Evolutionary conservation across 2,329 filamentous ascomycete species (phyloP), one percentile per base, ranked within the genome.

Genomic region (Trichophyton verrucosum): DNA sequence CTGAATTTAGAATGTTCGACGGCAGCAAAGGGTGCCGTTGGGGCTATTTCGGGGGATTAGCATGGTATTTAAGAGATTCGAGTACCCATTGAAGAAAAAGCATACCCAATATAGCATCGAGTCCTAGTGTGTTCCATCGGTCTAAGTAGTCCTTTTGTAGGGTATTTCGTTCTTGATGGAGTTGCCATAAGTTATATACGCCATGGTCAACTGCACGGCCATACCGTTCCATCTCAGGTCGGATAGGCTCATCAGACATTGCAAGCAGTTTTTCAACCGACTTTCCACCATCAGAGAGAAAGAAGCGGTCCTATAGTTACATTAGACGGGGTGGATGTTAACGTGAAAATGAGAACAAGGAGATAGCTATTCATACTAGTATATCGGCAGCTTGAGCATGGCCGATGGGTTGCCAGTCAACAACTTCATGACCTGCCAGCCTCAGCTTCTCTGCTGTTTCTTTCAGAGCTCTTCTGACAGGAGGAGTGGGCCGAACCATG

Each of bases 401-500:
- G 13, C 75, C 71, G 0, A 80, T 81, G 0, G 83, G 82, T 1
- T 57, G 56, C 71, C 70, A 71, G 53, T 71, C 68, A 53, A 75
- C 68, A 27, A 75, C 68, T 62, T 73, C 71, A 62, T 76, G 74
- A 6, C 73, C 73, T 15, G 72, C 68, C 27, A 65, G 68, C 61
- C 68, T 68, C 5, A 75, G 66, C 2, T 71, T 71, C 49, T 66
- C 65, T 56, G 69, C 69, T 2, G 70, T 72, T 57, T 70, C 68
- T 17, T 63, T 68, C n/a, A 75, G 61, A 42, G 70, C 73, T 15
- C 74, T 66, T 51, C 67, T 63, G n/a, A 76, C 70, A 0, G 74
- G 74, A 1, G 75, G 75, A 27, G 85, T 83, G 1, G 82, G 82
- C 64, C 75, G 78, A 0, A 86, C 81, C 9, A 86, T 71, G 46